Conservation (phyloP, 1,284 basidiomycete genomes). For the Coniferiporia sulphurascens region DNA sequence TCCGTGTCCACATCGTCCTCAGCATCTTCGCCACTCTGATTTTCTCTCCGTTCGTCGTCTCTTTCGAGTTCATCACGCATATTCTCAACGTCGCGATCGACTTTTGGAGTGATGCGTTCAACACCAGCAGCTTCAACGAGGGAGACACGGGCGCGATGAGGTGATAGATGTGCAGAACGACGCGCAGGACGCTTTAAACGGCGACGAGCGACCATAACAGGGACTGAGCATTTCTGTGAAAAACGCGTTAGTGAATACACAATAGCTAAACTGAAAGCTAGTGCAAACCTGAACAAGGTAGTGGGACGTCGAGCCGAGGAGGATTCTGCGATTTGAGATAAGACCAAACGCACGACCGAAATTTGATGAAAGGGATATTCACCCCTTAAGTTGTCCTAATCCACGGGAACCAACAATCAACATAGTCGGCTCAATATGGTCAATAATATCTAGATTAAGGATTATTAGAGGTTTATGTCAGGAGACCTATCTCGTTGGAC, state of each 20-base stretch:
- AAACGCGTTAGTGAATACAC: slow-evolving; percentile 3
- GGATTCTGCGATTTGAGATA: slow-evolving; percentile 52
- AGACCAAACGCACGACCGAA: not conserved
- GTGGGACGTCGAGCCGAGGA: slow-evolving; percentile 95
- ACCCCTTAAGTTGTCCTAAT: slow-evolving; percentile 87
- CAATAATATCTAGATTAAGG: slow-evolving; percentile 70
- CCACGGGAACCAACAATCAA: slow-evolving; percentile 95
- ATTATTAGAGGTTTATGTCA: not conserved
- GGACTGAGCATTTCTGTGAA: slow-evolving; percentile 75
- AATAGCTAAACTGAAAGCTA: not conserved
- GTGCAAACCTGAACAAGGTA: slow-evolving; percentile 80
- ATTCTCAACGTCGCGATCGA: slow-evolving; percentile 66
- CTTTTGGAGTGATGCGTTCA: slow-evolving; percentile 71
- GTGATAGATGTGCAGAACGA: slow-evolving; percentile 59
- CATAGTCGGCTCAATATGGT: slow-evolving; percentile 88
- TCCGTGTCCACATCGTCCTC: slow-evolving; percentile 15
- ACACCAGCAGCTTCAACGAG: slow-evolving; percentile 79
- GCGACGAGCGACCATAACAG: slow-evolving; percentile 88
- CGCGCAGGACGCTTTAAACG: slow-evolving; percentile 71
- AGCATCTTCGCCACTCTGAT: slow-evolving; percentile 28
- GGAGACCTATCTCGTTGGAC: slow-evolving; percentile 1
- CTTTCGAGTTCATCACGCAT: slow-evolving; percentile 67
- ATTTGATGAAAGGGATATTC: not conserved
- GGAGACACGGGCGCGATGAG: slow-evolving; percentile 68
- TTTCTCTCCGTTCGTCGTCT: slow-evolving; percentile 49